A percentile compares a stretch with the other conserved stretches of the same genome.
phyloP scores from a whole-genome alignment of 129 eudicot species.

The Artemisia argyi region DNA sequence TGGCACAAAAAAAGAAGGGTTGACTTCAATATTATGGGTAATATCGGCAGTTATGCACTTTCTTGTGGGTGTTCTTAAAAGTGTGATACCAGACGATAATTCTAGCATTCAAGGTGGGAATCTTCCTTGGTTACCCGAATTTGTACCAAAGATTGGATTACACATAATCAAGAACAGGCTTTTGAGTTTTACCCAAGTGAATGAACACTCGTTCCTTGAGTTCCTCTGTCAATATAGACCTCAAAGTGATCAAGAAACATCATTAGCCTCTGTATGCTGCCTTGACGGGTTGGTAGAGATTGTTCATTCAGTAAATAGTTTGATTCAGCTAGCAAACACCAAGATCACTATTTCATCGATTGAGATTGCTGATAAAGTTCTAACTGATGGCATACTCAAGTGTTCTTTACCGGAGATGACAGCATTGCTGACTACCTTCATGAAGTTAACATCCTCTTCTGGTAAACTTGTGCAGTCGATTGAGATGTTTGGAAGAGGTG shows the following conservation, averaged over 20 bases:
- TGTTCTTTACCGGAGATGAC: conserved; percentile 43
- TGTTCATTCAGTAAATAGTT: conserved; percentile 44
- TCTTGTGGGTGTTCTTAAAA: conserved; percentile 62
- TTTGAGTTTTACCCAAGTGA: conserved; percentile 39
- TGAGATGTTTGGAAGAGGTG: conserved; percentile 91
- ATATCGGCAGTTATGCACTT: conserved; percentile 69
- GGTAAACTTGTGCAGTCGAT: conserved; percentile 44
- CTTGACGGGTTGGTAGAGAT: conserved; percentile 61
- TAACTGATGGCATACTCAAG: conserved; percentile 60
- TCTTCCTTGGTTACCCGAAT: conserved; percentile 72
- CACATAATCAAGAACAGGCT: conserved; percentile 54
- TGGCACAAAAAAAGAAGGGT: conserved; percentile 18
- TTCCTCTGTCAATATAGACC: conserved; percentile 53
- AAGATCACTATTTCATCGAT: conserved; percentile 25
- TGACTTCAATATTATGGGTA: conserved; percentile 67
- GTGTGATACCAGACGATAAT: conserved; percentile 62
- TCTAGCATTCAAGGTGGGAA: conserved; percentile 34
- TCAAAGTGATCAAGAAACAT: conserved; percentile 49
- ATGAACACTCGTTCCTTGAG: conserved; percentile 38
- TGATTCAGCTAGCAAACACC: conserved; percentile 51
- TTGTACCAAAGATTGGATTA: conserved; percentile 78
- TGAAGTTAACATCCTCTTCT: conserved; percentile 46
- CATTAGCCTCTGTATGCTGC: conserved; percentile 73
- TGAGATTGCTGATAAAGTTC: conserved; percentile 52
- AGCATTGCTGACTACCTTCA: conserved; percentile 42